Evolutionary conservation across 352 stramenopile genomes (phyloP), one percentile per base, ranked within the genome.

Genomic region (Phytophthora macrochlamydospora): DNA sequence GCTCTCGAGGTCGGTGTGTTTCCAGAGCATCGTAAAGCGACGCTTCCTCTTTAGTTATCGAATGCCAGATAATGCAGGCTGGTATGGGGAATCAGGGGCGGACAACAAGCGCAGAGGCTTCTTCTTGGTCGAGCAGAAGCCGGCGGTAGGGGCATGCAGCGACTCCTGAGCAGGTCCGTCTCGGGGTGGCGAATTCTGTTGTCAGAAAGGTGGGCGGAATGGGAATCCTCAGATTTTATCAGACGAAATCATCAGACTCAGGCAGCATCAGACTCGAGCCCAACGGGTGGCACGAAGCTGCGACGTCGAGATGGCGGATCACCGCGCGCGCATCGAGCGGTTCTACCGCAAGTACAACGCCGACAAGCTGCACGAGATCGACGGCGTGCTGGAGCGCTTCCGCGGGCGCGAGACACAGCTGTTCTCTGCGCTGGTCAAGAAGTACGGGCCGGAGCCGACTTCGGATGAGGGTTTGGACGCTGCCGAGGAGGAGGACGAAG

Each of bases 271-370:
- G 18, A 24, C 18, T 24, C 18, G 18, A 29, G 13, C 43, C 28
- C 38, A 73, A 73, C 65, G 59, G 58, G 49, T 69, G 65, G 65
- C 59, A 67, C 69, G 67, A 59, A 54, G 69, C 59, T 59, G 44
- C 51, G 57, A 48, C 24, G 43, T 7, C 35, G 67, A 6, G 44
- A 92, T 90, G 83, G 76, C 81, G 45, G 66, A 82, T 51, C 71
- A 88, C 46, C 83, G 74, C 59, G 83, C 88, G 65, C 87, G 87
- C 42, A 62, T 94, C 33, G 78, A 79, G 75, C 83, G 85, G 57
- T 94, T 94, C 79, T 94, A 94, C 71, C 75, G 77, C 48, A 93
- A 94, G 75, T 93, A 94, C 73, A 94, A 93, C 62, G 67, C 79
- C 14, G 78, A 92, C 63, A 94, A 94, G 80, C 70, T 92, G 65